Evolutionary conservation across 495 filamentous ascomycete species (phyloP), one percentile per base, ranked within the genome.

Genomic region (Hypoxylon fragiforme): DNA sequence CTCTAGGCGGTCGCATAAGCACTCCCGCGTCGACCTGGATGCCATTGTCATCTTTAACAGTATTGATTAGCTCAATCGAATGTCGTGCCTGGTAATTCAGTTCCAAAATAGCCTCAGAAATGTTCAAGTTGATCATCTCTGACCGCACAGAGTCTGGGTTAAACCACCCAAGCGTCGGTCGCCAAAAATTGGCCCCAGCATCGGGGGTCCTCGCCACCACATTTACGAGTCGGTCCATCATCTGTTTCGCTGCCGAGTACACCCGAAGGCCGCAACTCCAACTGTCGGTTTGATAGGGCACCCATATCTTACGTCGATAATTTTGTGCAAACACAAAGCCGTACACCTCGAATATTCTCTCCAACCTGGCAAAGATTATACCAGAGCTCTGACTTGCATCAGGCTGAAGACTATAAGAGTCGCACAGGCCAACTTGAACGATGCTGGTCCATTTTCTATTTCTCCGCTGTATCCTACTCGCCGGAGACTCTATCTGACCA

Each of bases 121-220:
- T 56, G 36, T 50, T 57, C 6, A 49, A 39, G 11, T 62, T 59
- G 7, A 54, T 61, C 65, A 68, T 68, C 47, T 68, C 65, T 49
- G 44, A 62, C n/a, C 65, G 52, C 20, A 63, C 55, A 2, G 47
- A 30, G 1, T 58, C 32, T 2, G 52, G 39, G 31, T 65, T 63
- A 21, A 65, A 63, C 45, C 52, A 63, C 3, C 55, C 56, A 9
- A 22, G 32, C 14, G 65, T 4, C 0, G 21, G 20, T 1, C 1
- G 3, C 62, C 59, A 68, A 35, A 68, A 36, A 0, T 5, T 14
- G 7, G 47, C 50, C 12, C 31, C 12, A 13, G 50, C 42, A 9
- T 4, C 9, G 2, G 22, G 2, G 0, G 15, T 26, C 2, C n/a
- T 3, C 26, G 40, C 44, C 1, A 19, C 16, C 6, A 34, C 6